A percentile compares a stretch with the other conserved stretches of the same genome.
Conservation (phyloP, 768 basidiomycete species). For the Nidularia pulvinata region DNA sequence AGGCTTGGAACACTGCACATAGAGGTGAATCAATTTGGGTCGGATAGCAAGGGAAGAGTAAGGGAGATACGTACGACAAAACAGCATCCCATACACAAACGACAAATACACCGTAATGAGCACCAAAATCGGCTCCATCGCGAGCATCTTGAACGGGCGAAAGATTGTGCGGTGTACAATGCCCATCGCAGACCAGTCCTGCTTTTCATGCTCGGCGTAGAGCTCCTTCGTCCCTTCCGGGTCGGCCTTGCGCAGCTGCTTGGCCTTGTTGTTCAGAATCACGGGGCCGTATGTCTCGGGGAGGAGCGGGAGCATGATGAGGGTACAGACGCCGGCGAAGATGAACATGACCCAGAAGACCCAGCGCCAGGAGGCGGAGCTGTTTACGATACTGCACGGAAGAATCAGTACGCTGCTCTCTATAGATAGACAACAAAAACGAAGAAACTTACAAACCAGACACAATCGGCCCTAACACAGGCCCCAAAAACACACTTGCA, state of each 20-base stretch:
- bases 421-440: too few species aligned
- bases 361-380: constrained; percentile 59
- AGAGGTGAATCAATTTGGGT: not conserved
- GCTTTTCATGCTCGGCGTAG: constrained; percentile 59
- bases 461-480: constrained; percentile 63
- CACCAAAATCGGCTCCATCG: constrained; percentile 61
- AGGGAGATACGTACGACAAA: constrained; percentile 48
- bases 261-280: constrained; percentile 50
- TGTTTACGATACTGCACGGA: constrained; percentile 41
- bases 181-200: constrained; percentile 50
- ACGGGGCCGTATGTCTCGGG: constrained; percentile 74
- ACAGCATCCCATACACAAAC: constrained; percentile 59
- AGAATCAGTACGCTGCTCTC: not conserved
- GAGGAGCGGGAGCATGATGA: constrained; percentile 40
- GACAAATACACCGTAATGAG: constrained; percentile 64
- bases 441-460: constrained; percentile 50
- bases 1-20: constrained; percentile 53
- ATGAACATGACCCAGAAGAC: constrained; percentile 74
- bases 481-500: constrained; percentile 62
- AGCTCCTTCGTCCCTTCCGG: constrained; percentile 39
- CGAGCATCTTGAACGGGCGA: constrained; percentile 62
- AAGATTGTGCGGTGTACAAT: constrained; percentile 55
- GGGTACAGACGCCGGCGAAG: constrained; percentile 51
- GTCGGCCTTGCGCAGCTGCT: constrained; percentile 44
- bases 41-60: constrained; percentile 3